These are phyloP conservation scores for Zygotorulaspora mrakii DNA, from an alignment of 1,139 yeast species.

Conservation along the genomic window DNA sequence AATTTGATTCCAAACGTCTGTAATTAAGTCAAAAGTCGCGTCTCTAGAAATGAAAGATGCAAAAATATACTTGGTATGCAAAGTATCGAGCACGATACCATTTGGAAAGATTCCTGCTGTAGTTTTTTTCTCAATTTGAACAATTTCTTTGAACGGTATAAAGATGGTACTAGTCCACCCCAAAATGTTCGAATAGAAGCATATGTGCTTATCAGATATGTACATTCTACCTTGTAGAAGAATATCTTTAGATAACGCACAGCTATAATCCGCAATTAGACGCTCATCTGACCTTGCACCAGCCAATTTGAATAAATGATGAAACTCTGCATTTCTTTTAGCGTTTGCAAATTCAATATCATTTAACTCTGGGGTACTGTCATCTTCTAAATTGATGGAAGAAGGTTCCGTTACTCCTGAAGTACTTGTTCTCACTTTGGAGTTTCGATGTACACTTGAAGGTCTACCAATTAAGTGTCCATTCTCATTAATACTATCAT, in stretches of 20 bases:
- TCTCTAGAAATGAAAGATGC: slow-evolving; percentile 72
- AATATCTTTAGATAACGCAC: slow-evolving; percentile 70
- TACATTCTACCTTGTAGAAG: slow-evolving; percentile 69
- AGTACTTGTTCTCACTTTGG: slow-evolving; percentile 21
- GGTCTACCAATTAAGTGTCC: no score
- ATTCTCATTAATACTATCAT: no score
- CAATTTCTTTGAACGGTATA: slow-evolving; percentile 67
- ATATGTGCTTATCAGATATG: slow-evolving; percentile 54
- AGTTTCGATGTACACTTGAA: slow-evolving; percentile 7
- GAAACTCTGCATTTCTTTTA: slow-evolving; percentile 61
- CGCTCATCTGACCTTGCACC: slow-evolving; percentile 49
- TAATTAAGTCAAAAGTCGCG: slow-evolving; percentile 55
- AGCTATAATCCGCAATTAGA: slow-evolving; percentile 61
- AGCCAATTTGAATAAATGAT: slow-evolving; percentile 51
- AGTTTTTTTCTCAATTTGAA: slow-evolving; percentile 65
- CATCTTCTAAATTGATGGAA: slow-evolving; percentile 17
- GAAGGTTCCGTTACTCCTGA: slow-evolving; percentile 20
- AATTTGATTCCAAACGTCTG: slow-evolving; percentile 55
- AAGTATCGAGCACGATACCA: slow-evolving; percentile 65
- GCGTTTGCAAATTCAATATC: slow-evolving; percentile 36
- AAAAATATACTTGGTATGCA: slow-evolving; percentile 67
- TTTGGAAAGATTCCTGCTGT: slow-evolving; percentile 75
- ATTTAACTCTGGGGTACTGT: slow-evolving; percentile 24
- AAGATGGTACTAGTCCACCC: slow-evolving; percentile 68
- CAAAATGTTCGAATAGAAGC: slow-evolving; percentile 68